Conservation (phyloP, 371 early-diverging fungal species). For the Homolaphlyctis polyrhiza region DNA sequence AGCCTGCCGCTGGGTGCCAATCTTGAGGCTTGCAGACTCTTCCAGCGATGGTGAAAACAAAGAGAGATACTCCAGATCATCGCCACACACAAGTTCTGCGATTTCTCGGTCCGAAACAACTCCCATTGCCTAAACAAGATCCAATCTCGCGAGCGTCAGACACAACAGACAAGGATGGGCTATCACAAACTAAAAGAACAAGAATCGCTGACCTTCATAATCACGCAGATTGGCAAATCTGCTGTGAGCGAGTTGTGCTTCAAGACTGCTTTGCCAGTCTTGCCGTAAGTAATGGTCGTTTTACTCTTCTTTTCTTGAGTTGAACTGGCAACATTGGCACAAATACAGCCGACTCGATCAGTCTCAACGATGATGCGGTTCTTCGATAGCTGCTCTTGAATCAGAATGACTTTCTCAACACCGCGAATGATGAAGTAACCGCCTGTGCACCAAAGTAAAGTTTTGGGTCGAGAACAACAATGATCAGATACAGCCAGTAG, state of each 20-base stretch:
- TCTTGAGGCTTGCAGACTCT: constrained; percentile 69
- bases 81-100: constrained; percentile 87
- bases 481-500: not conserved
- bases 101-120: constrained; percentile 95
- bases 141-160: too few relatives aligned
- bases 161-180: too few relatives aligned
- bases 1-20: constrained; percentile 89
- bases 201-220: constrained; percentile 53
- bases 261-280: constrained; percentile 72
- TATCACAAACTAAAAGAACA: too few relatives aligned
- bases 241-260: constrained; percentile 83
- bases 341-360: constrained; percentile 81
- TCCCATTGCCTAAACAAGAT: constrained; percentile 84
- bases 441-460: constrained; percentile 45
- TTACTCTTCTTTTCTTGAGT: constrained; percentile 98
- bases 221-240: constrained; percentile 86
- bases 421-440: constrained; percentile 99
- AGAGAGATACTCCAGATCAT: constrained; percentile 76
- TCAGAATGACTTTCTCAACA: constrained; percentile 98
- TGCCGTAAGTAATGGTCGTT: constrained; percentile 82
- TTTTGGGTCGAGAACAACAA: too few relatives aligned
- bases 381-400: constrained; percentile 99
- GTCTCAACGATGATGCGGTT: constrained; percentile 99
- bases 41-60: constrained; percentile 88
- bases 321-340: constrained; percentile 87